These are phyloP conservation scores for Hymenotorrendiella dingleyae DNA, from an alignment of 2,329 filamentous ascomycete genomes.

Conservation along the genomic window DNA sequence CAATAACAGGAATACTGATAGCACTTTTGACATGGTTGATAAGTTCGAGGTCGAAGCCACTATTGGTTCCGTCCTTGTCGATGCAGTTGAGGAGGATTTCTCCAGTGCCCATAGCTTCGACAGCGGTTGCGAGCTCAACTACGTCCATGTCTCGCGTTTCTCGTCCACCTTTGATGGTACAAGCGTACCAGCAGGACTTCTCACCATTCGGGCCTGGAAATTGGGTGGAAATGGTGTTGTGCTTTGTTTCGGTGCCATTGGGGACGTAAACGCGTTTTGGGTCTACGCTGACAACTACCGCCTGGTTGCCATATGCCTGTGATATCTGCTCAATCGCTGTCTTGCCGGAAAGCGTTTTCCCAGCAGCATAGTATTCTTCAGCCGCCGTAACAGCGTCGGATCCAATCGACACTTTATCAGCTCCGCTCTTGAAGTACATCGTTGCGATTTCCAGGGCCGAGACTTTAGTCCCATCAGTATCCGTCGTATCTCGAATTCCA, in stretches of 20 bases:
- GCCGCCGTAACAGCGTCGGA: conserved; percentile 91
- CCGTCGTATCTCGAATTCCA: conserved; percentile 87
- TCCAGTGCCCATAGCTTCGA: conserved; percentile 92
- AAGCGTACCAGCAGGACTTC: conserved; percentile 89
- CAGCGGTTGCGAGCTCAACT: conserved; percentile 76
- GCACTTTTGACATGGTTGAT: conserved; percentile 82
- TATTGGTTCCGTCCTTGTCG: conserved; percentile 91
- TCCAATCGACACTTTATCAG: conserved; percentile 96
- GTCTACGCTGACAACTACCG: conserved; percentile 92
- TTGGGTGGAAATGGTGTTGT: conserved; percentile 64
- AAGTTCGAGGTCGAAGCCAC: conserved; percentile 89
- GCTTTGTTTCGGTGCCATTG: conserved; percentile 61
- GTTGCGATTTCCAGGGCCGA: conserved; percentile 88
- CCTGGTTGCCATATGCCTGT: conserved; percentile 88
- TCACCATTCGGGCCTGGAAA: conserved; percentile 71
- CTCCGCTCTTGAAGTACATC: conserved; percentile 95
- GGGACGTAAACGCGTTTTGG: conserved; percentile 84
- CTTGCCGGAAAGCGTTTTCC: conserved; percentile 64
- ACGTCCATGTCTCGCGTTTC: conserved; percentile 94
- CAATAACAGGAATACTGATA: conserved; percentile 89
- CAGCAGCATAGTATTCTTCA: conserved; percentile 76
- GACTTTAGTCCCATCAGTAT: conserved; percentile 80
- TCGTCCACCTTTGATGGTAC: conserved; percentile 90
- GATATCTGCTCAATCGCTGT: conserved; percentile 97
- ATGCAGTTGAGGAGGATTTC: conserved; percentile 97